Percentiles rank a stretch among this genome's conserved stretches.
phyloP scores from a whole-genome alignment of 257 asterid genomes.

The Henckelia pumila region DNA sequence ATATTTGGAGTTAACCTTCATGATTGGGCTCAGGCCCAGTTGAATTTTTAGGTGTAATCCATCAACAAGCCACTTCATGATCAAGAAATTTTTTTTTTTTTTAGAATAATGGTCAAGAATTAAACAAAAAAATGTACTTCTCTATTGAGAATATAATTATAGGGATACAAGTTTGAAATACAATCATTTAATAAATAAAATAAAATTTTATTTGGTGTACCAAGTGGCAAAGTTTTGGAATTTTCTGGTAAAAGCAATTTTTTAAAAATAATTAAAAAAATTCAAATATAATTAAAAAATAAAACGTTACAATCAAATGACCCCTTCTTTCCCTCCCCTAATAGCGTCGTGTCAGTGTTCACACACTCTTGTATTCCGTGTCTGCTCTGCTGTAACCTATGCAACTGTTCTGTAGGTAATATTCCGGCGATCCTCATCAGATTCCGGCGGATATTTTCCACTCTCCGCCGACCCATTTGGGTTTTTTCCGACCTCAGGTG shows the following conservation, averaged over 20 bases:
- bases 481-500: background rate
- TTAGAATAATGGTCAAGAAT: no score
- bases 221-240: slow-evolving; percentile 16
- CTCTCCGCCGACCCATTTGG: slow-evolving; percentile 34
- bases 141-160: no score
- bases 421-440: slow-evolving; percentile 32
- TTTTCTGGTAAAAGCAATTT: slow-evolving; percentile 4
- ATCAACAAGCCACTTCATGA: no score
- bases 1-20: no score
- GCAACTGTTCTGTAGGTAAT: slow-evolving; percentile 28
- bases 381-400: slow-evolving; percentile 22
- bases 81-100: no score
- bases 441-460: slow-evolving; percentile 27
- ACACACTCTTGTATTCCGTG: slow-evolving; percentile 1
- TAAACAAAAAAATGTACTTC: no score
- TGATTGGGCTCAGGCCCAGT: no score
- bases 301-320: slow-evolving; percentile 25
- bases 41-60: no score
- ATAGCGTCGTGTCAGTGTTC: slow-evolving; percentile 17
- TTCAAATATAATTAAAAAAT: background rate
- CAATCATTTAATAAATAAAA: background rate
- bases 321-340: slow-evolving; percentile 1
- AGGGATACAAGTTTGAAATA: no score
- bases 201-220: background rate
- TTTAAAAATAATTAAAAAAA: no score